These are phyloP conservation scores for Fusarium gaditjirri DNA, from an alignment of 2,329 filamentous ascomycete species.

Conservation along the genomic window DNA sequence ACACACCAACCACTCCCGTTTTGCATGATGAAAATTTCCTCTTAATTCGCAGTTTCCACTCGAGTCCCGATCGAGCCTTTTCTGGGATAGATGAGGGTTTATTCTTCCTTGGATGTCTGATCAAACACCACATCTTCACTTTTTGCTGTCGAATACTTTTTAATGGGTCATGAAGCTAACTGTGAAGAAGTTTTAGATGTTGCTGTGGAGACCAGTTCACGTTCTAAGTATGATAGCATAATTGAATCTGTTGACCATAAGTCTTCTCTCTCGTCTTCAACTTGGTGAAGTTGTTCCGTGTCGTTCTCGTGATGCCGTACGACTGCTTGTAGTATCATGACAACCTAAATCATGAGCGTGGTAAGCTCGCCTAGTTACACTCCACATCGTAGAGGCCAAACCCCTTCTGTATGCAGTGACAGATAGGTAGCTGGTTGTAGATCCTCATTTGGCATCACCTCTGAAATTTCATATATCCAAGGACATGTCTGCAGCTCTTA, in stretches of 20 bases:
- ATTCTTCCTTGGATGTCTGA: conserved; percentile 84
- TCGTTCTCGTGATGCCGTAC: too few relatives aligned
- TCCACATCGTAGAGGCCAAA: background rate
- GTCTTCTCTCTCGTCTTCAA: background rate
- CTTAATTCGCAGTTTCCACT: conserved; percentile 92
- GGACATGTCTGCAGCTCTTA: background rate
- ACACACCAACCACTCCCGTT: conserved; percentile 10
- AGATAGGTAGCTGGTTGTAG: background rate
- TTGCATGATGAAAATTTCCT: conserved; percentile 77
- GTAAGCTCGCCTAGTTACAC: background rate
- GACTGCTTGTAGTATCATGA: background rate
- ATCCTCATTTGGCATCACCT: background rate
- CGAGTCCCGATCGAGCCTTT: conserved; percentile 75
- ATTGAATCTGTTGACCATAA: background rate
- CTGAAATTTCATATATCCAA: background rate
- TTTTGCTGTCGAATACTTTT: conserved; percentile 17
- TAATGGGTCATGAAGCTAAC: conserved; percentile 38
- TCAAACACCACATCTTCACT: conserved; percentile 43
- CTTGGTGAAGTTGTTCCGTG: background rate
- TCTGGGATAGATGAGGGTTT: conserved; percentile 74
- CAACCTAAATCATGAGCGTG: background rate
- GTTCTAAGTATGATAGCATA: background rate
- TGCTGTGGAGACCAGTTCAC: background rate
- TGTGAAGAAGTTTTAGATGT: conserved; percentile 23
- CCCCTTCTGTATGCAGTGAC: too few relatives aligned